Percentiles rank a stretch among this genome's conserved stretches.
Evolutionary conservation across 176 grass and related monocot species (phyloP).

Genomic region (Saccharum officinarum): DNA sequence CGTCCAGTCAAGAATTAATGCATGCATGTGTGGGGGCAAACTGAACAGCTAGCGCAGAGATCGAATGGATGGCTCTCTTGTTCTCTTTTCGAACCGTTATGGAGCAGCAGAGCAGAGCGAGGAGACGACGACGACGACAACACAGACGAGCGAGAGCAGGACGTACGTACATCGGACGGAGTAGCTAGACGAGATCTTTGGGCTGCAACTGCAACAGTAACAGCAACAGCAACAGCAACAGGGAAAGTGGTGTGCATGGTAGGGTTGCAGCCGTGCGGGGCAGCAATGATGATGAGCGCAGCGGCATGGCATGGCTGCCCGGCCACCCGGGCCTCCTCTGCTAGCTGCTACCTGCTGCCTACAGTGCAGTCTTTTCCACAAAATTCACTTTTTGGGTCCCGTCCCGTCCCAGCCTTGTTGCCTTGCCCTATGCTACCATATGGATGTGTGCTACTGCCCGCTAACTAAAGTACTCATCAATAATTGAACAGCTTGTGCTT

Average conservation of each 20-base stretch:
- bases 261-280: not conserved
- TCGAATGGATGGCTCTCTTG: not conserved
- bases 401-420: not conserved
- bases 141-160: too few relatives aligned
- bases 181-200: too few relatives aligned
- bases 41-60: not conserved
- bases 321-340: too few relatives aligned
- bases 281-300: slow-evolving; percentile 40
- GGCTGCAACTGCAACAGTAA: too few relatives aligned
- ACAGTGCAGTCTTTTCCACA: slow-evolving; percentile 34
- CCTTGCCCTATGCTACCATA: not conserved
- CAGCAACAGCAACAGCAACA: too few relatives aligned
- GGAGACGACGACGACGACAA: not conserved
- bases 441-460: not conserved
- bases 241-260: not conserved
- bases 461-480: not conserved
- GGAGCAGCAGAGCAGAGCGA: too few relatives aligned
- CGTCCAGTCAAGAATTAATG: too few relatives aligned
- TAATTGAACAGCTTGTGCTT: slow-evolving; percentile 7
- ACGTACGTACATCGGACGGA: not conserved
- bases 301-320: not conserved
- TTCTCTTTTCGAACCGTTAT: slow-evolving; percentile 34
- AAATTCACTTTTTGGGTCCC: slow-evolving; percentile 33
- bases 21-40: not conserved
- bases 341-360: too few relatives aligned